Base-by-base conservation (phyloP, 495 filamentous ascomycete species). In the Pyrenula massariospora region DNA sequence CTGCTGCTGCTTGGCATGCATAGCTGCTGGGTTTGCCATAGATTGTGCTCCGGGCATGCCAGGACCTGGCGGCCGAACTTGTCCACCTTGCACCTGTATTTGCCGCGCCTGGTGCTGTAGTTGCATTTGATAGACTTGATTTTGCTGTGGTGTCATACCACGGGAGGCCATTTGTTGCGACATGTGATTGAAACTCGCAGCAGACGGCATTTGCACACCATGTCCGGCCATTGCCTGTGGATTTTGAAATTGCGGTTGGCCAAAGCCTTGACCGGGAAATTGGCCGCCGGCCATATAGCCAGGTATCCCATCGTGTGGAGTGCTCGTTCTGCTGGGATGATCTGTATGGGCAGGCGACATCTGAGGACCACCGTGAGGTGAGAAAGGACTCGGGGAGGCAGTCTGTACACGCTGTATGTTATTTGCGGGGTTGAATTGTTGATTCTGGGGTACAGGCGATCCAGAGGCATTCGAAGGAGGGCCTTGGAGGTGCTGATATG, bases 381-480 rank as follows among this genome's bases (percentile, higher is more conserved):
- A 91, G 70, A 94, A 96, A 0, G 90, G 91, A 66, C 89, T 89
- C 2, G 92, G 92, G 15, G 92, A 96, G 25, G 89, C 84, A 23
- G 93, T 96, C 58, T 89, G 84, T 68, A 96, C 86, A 56, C 90
- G 74, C 70, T 91, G 88, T 12, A 86, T 87, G 36, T 83, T 80
- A 62, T 73, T 80, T 54, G 76, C 76, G 49, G 75, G 76, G 36
- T 83, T 78, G 60, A 83, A 88, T 2, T 81, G 71, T 68, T 93
- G 90, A 68, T 91, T 90, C 50, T 76, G 77, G 75, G 90, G 79
- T 63, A 89, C 78, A 51, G 92, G 92, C 1, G 92, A 96, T 48
- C 90, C 91, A 20, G 88, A 92, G 54, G 90, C 84, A 66, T 86
- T 91, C 48, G 83, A 77, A 11, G 91, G 86, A 25, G 84, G 83